Conservation (phyloP, 257 asterid species). For the Solanum paucissectum region DNA sequence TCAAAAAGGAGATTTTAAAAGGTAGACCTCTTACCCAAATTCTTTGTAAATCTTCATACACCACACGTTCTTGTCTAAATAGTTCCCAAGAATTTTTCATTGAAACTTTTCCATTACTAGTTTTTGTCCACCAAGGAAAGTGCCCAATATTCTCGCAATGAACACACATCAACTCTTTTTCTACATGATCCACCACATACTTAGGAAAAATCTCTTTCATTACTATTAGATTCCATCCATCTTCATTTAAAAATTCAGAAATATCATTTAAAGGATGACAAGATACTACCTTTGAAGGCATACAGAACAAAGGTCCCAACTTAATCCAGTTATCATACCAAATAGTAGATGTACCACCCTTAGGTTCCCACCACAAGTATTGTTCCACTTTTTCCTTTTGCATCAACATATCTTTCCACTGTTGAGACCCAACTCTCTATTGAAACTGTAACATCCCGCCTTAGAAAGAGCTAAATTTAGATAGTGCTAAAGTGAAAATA, state of each 20-base stretch:
- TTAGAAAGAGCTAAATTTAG: too few species aligned
- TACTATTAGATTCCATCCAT: neutral
- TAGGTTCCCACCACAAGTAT: neutral
- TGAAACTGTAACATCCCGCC: too few species aligned
- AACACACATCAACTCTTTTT: neutral
- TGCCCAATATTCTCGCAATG: neutral
- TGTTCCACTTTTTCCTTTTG: neutral
- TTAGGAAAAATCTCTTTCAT: neutral
- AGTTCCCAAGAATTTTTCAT: too few species aligned
- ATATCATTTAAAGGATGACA: neutral
- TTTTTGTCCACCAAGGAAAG: neutral
- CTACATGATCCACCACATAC: neutral
- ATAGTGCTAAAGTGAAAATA: too few species aligned
- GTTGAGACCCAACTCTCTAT: too few species aligned
- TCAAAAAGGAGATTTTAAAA: too few species aligned
- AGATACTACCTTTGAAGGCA: neutral
- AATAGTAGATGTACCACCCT: neutral
- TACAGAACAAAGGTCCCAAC: neutral
- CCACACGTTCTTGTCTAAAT: too few species aligned
- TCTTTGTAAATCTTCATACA: too few species aligned
- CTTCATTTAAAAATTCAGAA: too few species aligned
- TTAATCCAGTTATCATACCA: neutral
- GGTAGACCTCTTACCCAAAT: too few species aligned
- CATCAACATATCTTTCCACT: too few species aligned
- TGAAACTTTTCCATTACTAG: too few species aligned